These are phyloP conservation scores for Proliferodiscus dingleyae DNA, from an alignment of 2,329 filamentous ascomycete species.

Conservation along the genomic window DNA sequence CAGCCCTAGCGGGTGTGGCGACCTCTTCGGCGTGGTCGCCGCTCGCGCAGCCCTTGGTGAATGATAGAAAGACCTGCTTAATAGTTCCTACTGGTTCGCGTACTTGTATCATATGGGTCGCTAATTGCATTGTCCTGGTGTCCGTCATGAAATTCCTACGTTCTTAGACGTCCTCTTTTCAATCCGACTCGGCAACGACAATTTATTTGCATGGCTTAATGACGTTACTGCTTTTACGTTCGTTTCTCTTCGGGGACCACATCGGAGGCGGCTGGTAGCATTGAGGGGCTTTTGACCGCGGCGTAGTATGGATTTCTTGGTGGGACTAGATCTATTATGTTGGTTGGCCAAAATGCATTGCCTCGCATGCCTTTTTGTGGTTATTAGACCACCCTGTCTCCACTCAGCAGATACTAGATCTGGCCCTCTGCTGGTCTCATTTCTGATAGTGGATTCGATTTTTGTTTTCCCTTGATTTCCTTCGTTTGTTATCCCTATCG, in stretches of 20 bases:
- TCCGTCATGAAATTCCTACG: slow-evolving; percentile 23
- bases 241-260: slow-evolving; percentile 4
- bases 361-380: slow-evolving; percentile 11
- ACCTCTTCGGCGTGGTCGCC: slow-evolving; percentile 12
- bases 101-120: slow-evolving; percentile 34
- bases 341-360: slow-evolving; percentile 15
- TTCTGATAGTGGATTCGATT: neutral
- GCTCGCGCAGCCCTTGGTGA: slow-evolving; percentile 11
- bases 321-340: slow-evolving; percentile 8
- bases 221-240: slow-evolving; percentile 23
- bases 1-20: slow-evolving; percentile 7
- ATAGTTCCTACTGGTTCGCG: slow-evolving; percentile 22
- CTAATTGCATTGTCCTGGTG: slow-evolving; percentile 30
- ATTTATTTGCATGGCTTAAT: slow-evolving; percentile 30
- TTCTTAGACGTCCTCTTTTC: slow-evolving; percentile 26
- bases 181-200: slow-evolving; percentile 28
- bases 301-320: slow-evolving; percentile 17
- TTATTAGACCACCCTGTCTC: slow-evolving; percentile 11
- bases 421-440: too few relatives aligned
- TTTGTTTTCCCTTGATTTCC: neutral
- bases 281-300: slow-evolving; percentile 19
- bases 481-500: slow-evolving; percentile 3
- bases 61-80: slow-evolving; percentile 17
- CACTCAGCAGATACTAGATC: slow-evolving; percentile 2
- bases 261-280: slow-evolving; percentile 22